Conservation (phyloP, 2,329 filamentous ascomycete species). For the Tetracladium maxilliforme region DNA sequence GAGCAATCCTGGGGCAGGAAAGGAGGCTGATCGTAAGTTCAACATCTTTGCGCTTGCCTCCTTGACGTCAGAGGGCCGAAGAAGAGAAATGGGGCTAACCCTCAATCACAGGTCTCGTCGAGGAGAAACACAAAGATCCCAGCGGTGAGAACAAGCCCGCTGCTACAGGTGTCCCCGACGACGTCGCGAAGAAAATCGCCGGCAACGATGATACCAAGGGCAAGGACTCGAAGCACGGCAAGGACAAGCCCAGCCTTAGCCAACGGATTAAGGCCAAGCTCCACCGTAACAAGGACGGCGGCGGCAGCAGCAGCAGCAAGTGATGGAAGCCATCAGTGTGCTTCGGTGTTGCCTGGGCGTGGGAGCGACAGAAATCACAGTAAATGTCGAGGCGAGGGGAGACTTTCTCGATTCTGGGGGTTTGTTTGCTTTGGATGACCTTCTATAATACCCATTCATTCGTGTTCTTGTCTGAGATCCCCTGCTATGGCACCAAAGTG, state of each 20-base stretch:
- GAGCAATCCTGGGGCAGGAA: constrained; percentile 44
- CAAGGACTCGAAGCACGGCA: constrained; percentile 1
- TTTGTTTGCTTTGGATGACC: no score
- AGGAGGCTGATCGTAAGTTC: constrained; percentile 47
- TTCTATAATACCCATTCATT: no score
- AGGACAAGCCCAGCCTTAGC: constrained; percentile 27
- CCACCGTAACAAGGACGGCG: constrained; percentile 26
- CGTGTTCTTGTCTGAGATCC: no score
- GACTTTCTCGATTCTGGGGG: no score
- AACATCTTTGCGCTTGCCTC: constrained; percentile 1
- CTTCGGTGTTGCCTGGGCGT: no score
- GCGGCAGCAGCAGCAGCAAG: no score
- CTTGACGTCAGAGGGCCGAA: neutral
- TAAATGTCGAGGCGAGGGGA: no score
- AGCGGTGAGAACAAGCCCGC: constrained; percentile 6
- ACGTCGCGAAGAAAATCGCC: constrained; percentile 7
- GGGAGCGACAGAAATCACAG: no score
- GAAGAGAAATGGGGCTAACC: constrained; percentile 9
- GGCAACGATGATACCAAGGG: constrained; percentile 4
- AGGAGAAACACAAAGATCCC: constrained; percentile 31
- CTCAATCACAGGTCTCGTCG: constrained; percentile 29
- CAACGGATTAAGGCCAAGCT: constrained; percentile 59
- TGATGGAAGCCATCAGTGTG: no score
- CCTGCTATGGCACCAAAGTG: no score
- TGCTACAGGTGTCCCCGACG: constrained; percentile 8